Conservation (phyloP, 345 rosid genomes). For the Brassica carinata region DNA sequence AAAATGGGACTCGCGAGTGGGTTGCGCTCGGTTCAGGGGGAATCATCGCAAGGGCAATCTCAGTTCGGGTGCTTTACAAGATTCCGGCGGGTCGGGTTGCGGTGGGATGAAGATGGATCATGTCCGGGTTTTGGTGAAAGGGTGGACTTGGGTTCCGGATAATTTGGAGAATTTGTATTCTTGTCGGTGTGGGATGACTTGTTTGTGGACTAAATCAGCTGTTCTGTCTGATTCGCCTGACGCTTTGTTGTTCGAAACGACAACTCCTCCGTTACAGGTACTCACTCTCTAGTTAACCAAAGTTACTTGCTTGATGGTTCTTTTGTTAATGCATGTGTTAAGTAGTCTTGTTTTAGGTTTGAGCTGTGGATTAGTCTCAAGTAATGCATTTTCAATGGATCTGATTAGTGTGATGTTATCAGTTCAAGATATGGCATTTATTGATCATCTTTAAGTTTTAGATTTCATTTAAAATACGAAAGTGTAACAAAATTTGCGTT, state of each 20-base stretch:
- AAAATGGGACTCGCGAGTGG: conserved; percentile 83
- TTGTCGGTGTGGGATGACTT: conserved; percentile 83
- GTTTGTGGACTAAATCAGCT: conserved; percentile 95
- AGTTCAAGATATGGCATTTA: background rate
- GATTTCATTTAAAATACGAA: background rate
- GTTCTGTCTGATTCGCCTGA: conserved; percentile 89
- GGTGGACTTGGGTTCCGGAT: conserved; percentile 99
- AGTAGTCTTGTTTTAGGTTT: background rate
- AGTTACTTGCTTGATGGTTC: conserved; percentile 10
- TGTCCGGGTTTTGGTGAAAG: conserved; percentile 77
- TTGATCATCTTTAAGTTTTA: background rate
- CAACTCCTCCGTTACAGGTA: conserved; percentile 80
- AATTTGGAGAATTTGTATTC: conserved; percentile 86
- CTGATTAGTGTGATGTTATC: background rate
- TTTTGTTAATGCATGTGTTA: background rate
- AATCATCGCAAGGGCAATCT: conserved; percentile 42
- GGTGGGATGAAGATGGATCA: conserved; percentile 57
- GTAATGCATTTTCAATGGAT: conserved; percentile 2
- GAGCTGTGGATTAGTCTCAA: conserved; percentile 5
- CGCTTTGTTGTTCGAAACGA: conserved; percentile 78
- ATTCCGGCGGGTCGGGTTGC: conserved; percentile 47
- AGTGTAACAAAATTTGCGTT: background rate
- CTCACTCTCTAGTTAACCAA: background rate
- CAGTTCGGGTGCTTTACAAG: conserved; percentile 65
- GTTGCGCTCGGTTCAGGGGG: conserved; percentile 70